Evolutionary conservation across 148 eudicot species (phyloP), one percentile per base, ranked within the genome.

Genomic region (Pharnaceum exiguum): DNA sequence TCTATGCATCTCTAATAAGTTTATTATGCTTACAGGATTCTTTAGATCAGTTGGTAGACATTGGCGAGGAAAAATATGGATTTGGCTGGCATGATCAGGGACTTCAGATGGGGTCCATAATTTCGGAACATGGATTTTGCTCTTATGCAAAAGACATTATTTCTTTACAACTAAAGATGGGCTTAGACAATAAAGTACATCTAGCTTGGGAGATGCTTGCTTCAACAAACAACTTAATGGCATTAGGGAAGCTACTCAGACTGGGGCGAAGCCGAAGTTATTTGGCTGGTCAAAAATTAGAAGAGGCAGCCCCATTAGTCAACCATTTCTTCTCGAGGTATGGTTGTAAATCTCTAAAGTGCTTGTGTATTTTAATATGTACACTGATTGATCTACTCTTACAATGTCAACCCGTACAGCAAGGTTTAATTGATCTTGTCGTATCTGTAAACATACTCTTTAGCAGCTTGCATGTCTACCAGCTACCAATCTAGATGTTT

Each of bases 41-140:
- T 18, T 29, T 69, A 43, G 61, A 63, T 55, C 70, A 81, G 46
- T 71, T 68, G 57, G 44, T 52, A 62, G 53, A 64, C 63, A 71
- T 73, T 45, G 47, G 46, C 57, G 90, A 85, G 72, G 77, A 76
- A 61, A 54, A 65, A 28, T 71, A 66, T 51, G 64, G 77, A 40
- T 79, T 62, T 65, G 71, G 74, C 58, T 85, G 83, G 85, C 67
- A 72, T 47, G 84, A 82, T 52, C 73, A 77, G 63, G 96, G 85
- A 63, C 53, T 85, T 73, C 76, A 70, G 71, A 85, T 88, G 82
- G 44, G 79, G 62, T 77, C 81, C 38, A 46, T 75, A 58, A 56
- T 81, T 59, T 84, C 88, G 18, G 78, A 88, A 64, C 96, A 77
- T 76, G 98, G 98, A 19, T 77, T 75, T 73, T 83, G 90, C 72